Percentiles rank a stretch among this genome's conserved stretches.
Evolutionary conservation across 2,329 filamentous ascomycete genomes (phyloP).

Genomic region (Fusarium floridanum): DNA sequence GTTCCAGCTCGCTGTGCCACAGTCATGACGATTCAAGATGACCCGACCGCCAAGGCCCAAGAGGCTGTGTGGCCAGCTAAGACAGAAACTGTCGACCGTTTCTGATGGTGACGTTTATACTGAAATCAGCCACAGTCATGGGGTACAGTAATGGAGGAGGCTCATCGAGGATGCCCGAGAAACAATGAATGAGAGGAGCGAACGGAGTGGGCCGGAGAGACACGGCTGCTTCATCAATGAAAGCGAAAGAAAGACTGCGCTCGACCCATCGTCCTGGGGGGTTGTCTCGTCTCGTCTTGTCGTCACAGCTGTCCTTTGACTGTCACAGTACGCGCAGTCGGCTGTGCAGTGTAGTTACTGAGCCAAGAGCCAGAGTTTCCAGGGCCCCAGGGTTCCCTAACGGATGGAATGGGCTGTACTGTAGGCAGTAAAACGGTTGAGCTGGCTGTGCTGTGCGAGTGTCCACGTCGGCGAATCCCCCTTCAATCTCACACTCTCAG

Average conservation of each 20-base stretch:
- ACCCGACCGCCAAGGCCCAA: slow-evolving; percentile 9
- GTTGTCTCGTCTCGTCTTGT: slow-evolving; percentile 28
- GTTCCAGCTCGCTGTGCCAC: slow-evolving; percentile 42
- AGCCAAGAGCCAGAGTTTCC: slow-evolving; percentile 9
- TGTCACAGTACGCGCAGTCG: neutral
- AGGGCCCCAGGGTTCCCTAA: neutral
- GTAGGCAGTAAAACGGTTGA: slow-evolving; percentile 1
- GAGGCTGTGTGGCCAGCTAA: slow-evolving; percentile 10
- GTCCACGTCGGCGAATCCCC: slow-evolving; percentile 34
- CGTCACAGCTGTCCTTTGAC: slow-evolving; percentile 2
- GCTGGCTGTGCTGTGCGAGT: slow-evolving; percentile 13
- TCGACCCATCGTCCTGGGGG: neutral
- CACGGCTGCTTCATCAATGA: slow-evolving; percentile 1
- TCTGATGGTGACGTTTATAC: slow-evolving; percentile 42
- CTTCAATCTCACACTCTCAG: slow-evolving; percentile 34
- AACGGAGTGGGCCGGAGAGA: slow-evolving; percentile 13
- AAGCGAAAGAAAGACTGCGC: neutral
- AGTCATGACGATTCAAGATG: slow-evolving; percentile 32
- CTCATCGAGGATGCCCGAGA: slow-evolving; percentile 19
- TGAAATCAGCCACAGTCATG: slow-evolving; percentile 37
- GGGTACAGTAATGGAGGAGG: slow-evolving; percentile 5
- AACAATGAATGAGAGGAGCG: slow-evolving; percentile 16
- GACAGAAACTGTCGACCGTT: slow-evolving; percentile 28
- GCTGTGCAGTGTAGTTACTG: slow-evolving; percentile 5
- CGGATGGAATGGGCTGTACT: neutral